Conservation (phyloP, 306 rosid genomes). For the Begonia fuchsioides region DNA sequence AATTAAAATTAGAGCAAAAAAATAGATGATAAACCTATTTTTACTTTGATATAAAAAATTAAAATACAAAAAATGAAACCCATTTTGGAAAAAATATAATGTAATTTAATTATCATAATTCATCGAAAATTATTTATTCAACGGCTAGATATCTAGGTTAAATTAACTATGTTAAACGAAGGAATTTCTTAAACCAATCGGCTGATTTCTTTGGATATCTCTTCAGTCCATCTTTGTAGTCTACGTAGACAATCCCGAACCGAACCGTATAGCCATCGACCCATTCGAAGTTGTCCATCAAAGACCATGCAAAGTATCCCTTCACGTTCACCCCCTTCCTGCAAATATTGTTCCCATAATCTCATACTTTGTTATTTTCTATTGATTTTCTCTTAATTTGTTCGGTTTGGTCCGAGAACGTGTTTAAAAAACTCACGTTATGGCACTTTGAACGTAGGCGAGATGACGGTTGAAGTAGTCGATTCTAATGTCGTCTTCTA, state of each 20-base stretch:
- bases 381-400: too few relatives aligned
- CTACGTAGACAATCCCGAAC: slow-evolving; percentile 19
- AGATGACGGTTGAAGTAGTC: slow-evolving; percentile 16
- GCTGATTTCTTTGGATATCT: slow-evolving; percentile 19
- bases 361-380: background rate
- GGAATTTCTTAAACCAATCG: slow-evolving; percentile 16
- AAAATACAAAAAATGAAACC: too few relatives aligned
- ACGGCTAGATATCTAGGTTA: background rate
- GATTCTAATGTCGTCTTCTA: slow-evolving; percentile 16
- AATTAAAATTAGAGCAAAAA: too few relatives aligned
- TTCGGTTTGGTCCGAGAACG: background rate
- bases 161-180: background rate
- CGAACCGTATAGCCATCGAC: slow-evolving; percentile 12
- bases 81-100: too few relatives aligned
- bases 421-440: slow-evolving; percentile 12
- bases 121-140: too few relatives aligned
- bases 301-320: slow-evolving; percentile 25
- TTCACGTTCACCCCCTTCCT: slow-evolving; percentile 21
- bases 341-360: background rate
- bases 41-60: too few relatives aligned
- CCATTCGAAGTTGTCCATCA: slow-evolving; percentile 24
- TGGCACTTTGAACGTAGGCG: slow-evolving; percentile 8
- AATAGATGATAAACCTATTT: too few relatives aligned
- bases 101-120: too few relatives aligned
- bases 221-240: slow-evolving; percentile 12